Base-by-base conservation (phyloP, 805 yeast species). In the Kluyveromyces siamensis region DNA sequence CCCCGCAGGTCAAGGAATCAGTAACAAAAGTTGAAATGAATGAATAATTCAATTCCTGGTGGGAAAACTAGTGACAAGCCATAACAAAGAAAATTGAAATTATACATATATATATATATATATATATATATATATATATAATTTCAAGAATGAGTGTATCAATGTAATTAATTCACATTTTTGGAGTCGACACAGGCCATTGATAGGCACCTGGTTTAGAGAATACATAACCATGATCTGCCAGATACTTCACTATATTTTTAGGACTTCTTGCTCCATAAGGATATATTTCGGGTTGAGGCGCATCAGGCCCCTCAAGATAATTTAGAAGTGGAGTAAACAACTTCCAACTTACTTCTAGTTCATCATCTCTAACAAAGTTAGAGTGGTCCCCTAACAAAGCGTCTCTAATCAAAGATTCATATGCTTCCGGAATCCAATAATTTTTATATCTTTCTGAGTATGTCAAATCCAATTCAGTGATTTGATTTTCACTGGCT, bases 401-500 rank as follows among this genome's bases (percentile, higher is more conserved):
- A 54, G 91, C 86, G 69, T 93, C 98, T 69, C 95, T 81, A 60
- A 93, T 87, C 59, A 93, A 79, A 1, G 96, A 85, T 73, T 93
- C 99, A 69, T 93, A 93, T 40, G 98, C 98, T 74, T 91, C 96
- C 41, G 99, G 98, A 61, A 93, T 90, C 83, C 93, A 85, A 71
- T 87, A 84, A 63, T 87, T 84, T 54, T 85, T 73, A 72, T 84
- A 93, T 64, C 97, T 81, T 45, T 75, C 73, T 48, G 83, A 71
- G 68, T 93, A 93, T 36, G 95, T 85, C 62, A 93, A 75, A 65
- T 93, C 96, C 61, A 93, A 79, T 65, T 91, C 97, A 27, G 96
- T 87, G 51, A 87, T 77, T 30, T 91, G 80, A 17, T 93, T 84
- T 59, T 80, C 78, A 58, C 85, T 84, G 45, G 91, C 77, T 51